Conservation (phyloP, 177 flowering plant species). For the Vitis hybrid region DNA sequence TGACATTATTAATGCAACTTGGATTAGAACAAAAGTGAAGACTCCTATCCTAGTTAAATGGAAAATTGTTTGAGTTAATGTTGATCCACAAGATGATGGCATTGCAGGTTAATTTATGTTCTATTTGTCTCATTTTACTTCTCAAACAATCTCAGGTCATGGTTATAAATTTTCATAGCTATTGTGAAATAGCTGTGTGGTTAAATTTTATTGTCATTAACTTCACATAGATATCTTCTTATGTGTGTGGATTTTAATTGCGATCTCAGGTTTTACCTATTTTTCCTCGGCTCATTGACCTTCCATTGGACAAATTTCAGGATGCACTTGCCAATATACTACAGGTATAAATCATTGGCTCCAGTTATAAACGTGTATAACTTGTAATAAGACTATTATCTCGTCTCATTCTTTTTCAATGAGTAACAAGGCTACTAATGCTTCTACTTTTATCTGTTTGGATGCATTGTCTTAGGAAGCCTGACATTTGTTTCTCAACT, state of each 20-base stretch:
- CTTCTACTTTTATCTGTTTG: too few species aligned
- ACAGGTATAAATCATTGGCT: conserved; percentile 53
- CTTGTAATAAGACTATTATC: too few species aligned
- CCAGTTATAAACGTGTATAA: too few species aligned
- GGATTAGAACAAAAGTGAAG: not conserved
- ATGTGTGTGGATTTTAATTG: not conserved
- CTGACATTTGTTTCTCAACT: too few species aligned
- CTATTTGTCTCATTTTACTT: not conserved
- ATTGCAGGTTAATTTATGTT: not conserved
- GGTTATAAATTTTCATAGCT: not conserved
- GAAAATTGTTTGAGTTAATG: not conserved
- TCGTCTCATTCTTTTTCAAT: too few species aligned
- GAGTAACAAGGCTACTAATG: too few species aligned
- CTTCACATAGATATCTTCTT: not conserved
- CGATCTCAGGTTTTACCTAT: conserved; percentile 83
- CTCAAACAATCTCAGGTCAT: not conserved
- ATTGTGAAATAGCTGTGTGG: not conserved
- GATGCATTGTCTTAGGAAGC: too few species aligned
- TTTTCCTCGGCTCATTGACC: conserved; percentile 88
- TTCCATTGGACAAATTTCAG: conserved; percentile 93
- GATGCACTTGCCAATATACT: conserved; percentile 86
- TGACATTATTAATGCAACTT: not conserved
- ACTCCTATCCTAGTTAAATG: not conserved
- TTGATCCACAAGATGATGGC: not conserved
- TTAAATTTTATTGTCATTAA: not conserved